Conservation (phyloP, 768 basidiomycete genomes). For the Russula earlei region DNA sequence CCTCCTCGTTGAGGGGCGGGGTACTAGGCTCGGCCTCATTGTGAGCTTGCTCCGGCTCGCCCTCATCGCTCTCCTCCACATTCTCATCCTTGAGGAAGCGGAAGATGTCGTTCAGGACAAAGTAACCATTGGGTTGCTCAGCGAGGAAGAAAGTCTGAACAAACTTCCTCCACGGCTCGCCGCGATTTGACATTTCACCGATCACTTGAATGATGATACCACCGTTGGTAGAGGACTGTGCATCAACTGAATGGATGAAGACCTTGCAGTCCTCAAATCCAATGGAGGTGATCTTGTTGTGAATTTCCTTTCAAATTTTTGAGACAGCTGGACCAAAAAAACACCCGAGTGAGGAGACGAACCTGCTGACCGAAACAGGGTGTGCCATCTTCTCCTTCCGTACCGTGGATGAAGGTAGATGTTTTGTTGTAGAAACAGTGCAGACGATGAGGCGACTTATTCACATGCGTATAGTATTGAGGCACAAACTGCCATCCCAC, state of each 20-base stretch:
- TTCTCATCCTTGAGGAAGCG: slow-evolving; percentile 96
- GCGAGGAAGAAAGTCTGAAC: slow-evolving; percentile 99
- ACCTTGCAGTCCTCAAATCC: slow-evolving; percentile 97
- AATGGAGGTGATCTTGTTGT: slow-evolving; percentile 89
- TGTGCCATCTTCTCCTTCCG: slow-evolving; percentile 89
- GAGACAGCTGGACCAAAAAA: slow-evolving; percentile 4
- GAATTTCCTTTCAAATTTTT: slow-evolving; percentile 65
- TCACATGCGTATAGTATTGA: slow-evolving; percentile 98
- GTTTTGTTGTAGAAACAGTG: slow-evolving; percentile 99
- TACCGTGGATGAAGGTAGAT: slow-evolving; percentile 94
- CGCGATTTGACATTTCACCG: slow-evolving; percentile 95
- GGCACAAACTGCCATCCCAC: slow-evolving; percentile 99
- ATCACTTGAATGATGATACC: slow-evolving; percentile 99
- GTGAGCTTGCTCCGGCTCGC: slow-evolving; percentile 1
- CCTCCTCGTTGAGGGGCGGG: slow-evolving; percentile 29
- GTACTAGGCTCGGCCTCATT: slow-evolving; percentile 43
- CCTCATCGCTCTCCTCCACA: slow-evolving; percentile 72
- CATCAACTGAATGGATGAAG: slow-evolving; percentile 97
- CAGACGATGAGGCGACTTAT: slow-evolving; percentile 92
- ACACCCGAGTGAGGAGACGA: slow-evolving; percentile 23
- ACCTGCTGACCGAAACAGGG: slow-evolving; percentile 93
- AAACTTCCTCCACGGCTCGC: slow-evolving; percentile 93
- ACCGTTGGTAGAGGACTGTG: slow-evolving; percentile 87
- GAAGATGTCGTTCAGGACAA: slow-evolving; percentile 99
- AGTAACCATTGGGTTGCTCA: slow-evolving; percentile 98